Conservation (phyloP, 164 flowering plant genomes). For the Vitis cinerea region DNA sequence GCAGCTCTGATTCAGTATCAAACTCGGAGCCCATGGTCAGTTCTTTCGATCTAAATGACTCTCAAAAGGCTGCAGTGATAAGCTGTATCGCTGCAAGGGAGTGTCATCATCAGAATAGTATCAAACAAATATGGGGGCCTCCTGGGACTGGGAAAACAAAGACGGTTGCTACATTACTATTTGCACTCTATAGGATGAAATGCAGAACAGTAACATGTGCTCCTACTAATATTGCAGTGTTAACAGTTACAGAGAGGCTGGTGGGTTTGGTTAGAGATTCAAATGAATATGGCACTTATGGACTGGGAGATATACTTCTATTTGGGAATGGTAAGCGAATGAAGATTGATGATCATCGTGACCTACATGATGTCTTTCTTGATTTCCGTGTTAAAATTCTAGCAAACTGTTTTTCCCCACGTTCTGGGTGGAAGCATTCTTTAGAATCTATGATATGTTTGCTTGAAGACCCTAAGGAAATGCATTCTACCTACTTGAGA, state of each 20-base stretch:
- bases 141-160: constrained; percentile 69
- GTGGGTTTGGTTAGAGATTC: constrained; percentile 23
- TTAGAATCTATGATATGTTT: constrained; percentile 33
- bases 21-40: not conserved
- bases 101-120: constrained; percentile 25
- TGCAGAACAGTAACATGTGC: constrained; percentile 54
- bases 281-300: constrained; percentile 20
- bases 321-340: constrained; percentile 52
- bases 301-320: constrained; percentile 55
- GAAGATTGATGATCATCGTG: constrained; percentile 36
- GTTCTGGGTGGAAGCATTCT: constrained; percentile 36
- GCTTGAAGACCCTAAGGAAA: constrained; percentile 26
- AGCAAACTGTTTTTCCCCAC: constrained; percentile 28
- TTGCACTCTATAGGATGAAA: constrained; percentile 28
- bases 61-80: constrained; percentile 40
- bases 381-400: constrained; percentile 39
- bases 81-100: constrained; percentile 23
- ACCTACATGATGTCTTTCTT: constrained; percentile 41
- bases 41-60: constrained; percentile 26
- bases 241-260: constrained; percentile 36
- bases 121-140: constrained; percentile 62
- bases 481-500: constrained; percentile 26
- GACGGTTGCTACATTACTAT: constrained; percentile 31
- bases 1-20: constrained; percentile 7
- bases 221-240: constrained; percentile 48